Conservation (phyloP, 768 basidiomycete species). For the Leccinum arenicola region DNA sequence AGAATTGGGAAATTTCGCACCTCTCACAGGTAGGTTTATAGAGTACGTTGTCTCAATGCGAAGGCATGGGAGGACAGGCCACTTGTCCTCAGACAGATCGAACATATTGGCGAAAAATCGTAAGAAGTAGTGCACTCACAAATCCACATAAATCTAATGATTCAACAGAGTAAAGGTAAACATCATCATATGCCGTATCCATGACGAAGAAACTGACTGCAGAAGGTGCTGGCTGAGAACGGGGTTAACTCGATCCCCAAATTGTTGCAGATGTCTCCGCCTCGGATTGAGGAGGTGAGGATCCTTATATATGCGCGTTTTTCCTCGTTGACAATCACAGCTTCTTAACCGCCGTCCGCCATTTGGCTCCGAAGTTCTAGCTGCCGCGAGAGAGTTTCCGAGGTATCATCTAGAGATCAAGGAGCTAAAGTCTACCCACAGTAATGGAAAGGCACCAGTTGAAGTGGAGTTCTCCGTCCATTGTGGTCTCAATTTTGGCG, state of each 20-base stretch:
- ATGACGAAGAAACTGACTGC: constrained; percentile 12
- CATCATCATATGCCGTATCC: not conserved
- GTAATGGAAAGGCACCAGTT: constrained; percentile 51
- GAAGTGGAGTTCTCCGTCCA: constrained; percentile 54
- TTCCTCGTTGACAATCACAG: constrained; percentile 35
- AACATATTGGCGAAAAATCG: constrained; percentile 93
- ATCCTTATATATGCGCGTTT: not conserved
- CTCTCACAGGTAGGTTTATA: constrained; percentile 26
- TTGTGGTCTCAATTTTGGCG: constrained; percentile 47
- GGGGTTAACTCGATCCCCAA: constrained; percentile 62
- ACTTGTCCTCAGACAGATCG: constrained; percentile 80
- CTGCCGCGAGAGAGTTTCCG: constrained; percentile 61
- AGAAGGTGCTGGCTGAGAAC: constrained; percentile 71
- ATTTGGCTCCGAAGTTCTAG: constrained; percentile 70
- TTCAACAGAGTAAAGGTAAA: constrained; percentile 25
- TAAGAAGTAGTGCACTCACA: constrained; percentile 34
- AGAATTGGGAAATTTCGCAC: not conserved
- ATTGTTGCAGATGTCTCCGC: constrained; percentile 54
- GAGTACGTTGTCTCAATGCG: constrained; percentile 73
- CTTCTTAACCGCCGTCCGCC: constrained; percentile 71
- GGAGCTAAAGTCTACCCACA: constrained; percentile 41
- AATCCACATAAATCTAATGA: not conserved
- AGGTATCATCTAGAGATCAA: constrained; percentile 53
- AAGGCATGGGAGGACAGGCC: constrained; percentile 93
- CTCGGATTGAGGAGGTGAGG: constrained; percentile 61